Percentiles rank a stretch among this genome's conserved stretches.
These are phyloP conservation scores for Leccinum variicolor DNA, from an alignment of 768 basidiomycete genomes.

Conservation along the genomic window DNA sequence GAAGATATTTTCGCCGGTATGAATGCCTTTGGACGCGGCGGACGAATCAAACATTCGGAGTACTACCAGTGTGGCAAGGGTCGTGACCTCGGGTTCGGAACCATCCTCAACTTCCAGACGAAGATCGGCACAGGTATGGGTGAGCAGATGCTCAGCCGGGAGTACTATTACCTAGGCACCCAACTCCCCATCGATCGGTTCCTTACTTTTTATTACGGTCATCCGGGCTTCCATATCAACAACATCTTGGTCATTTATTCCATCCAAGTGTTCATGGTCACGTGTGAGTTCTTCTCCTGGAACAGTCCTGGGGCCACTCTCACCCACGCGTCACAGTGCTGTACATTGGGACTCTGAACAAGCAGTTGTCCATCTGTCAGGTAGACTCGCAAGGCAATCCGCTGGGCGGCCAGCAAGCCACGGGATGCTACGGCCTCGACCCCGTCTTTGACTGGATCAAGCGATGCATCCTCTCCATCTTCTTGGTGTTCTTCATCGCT, in stretches of 20 bases:
- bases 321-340: conserved; percentile 51
- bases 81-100: conserved; percentile 98
- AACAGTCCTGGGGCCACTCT: neutral
- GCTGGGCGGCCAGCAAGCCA: conserved; percentile 76
- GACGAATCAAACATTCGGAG: conserved; percentile 98
- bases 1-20: conserved; percentile 99
- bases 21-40: conserved; percentile 97
- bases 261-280: conserved; percentile 96
- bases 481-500: conserved; percentile 98
- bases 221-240: conserved; percentile 99
- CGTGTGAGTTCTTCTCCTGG: conserved; percentile 52
- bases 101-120: conserved; percentile 99
- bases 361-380: conserved; percentile 84
- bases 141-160: conserved; percentile 98
- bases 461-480: conserved; percentile 94
- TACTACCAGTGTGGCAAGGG: conserved; percentile 99
- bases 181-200: conserved; percentile 98
- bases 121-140: conserved; percentile 99
- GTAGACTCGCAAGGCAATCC: conserved; percentile 79
- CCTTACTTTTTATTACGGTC: conserved; percentile 99
- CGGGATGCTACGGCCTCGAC: conserved; percentile 84
- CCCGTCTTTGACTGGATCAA: conserved; percentile 99
- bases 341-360: conserved; percentile 95
- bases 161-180: conserved; percentile 98
- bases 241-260: conserved; percentile 99